Evolutionary conservation across 2,329 filamentous ascomycete genomes (phyloP), one percentile per base, ranked within the genome.

Genomic region (Alternaria metachromatica): DNA sequence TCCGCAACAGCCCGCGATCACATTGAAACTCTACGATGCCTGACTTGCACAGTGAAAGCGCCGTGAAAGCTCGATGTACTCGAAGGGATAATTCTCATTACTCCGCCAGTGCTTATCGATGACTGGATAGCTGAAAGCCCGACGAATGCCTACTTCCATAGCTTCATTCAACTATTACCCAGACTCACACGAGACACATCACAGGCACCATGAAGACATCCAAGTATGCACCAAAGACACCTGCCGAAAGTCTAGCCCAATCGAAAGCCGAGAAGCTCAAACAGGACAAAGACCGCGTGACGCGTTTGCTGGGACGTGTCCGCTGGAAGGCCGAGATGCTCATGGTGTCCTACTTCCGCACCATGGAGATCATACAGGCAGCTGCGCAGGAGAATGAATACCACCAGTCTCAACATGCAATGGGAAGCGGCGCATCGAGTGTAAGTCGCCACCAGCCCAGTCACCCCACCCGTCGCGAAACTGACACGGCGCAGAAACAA

Each of bases 241-340:
- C 77, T 0, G 65, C 69, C 1, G 74, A 78, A 49, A 65, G 33
- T 15, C 49, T 73, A 6, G 72, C 67, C 1, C 66, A 73, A 11
- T 72, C 76, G 3, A 73, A 66, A 49, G 67, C 68, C 2, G 67
- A 78, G 21, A 75, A 72, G 41, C 46, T 76, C n/a, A 74, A 67
- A 51, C 60, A 76, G 41, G 76, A 78, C 10, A 79, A 76, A 55
- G 73, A 72, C 9, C 74, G 68, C 30, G 66, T 70, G 0, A 66
- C 68, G 6, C 71, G 76, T 5, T 63, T 80, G 4, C 49, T 79
- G 5, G 59, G 63, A 1, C 72, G 78, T 4, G 58, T 79, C 6
- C 70, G 68, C n/a, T 80, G 78, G 78, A 80, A 80, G 64, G 76
- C 77, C 3, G 76, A 79, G 53, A 63, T 74, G 5, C 73, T 80